Percentiles rank a stretch among this genome's conserved stretches.
Conservation (phyloP, 2,329 filamentous ascomycete species). For the Helotiales sp. region DNA sequence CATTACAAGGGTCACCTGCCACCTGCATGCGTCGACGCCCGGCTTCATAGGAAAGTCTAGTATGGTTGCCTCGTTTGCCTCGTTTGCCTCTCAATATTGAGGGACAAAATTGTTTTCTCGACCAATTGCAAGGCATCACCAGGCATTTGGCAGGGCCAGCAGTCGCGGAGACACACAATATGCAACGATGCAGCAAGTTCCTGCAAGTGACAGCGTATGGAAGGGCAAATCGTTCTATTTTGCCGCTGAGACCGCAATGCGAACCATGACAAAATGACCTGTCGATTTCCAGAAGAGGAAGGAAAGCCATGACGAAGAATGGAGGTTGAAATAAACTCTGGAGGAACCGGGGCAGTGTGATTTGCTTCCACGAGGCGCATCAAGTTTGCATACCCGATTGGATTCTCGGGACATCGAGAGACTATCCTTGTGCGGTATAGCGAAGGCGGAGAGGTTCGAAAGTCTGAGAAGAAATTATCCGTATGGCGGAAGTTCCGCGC, state of each 20-base stretch:
- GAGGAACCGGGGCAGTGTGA: conserved; percentile 4
- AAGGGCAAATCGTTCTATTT: conserved; percentile 9
- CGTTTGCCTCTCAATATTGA: conserved; percentile 23
- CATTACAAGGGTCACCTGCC: conserved; percentile 25
- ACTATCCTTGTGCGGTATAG: neutral
- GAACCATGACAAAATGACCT: conserved; percentile 22
- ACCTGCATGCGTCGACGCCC: conserved; percentile 22
- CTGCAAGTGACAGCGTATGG: conserved; percentile 28
- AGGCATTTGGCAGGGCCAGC: conserved; percentile 13
- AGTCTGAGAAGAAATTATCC: neutral
- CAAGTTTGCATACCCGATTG: neutral
- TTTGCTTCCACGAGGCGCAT: neutral
- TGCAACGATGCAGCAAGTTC: conserved; percentile 17
- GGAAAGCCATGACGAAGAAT: neutral
- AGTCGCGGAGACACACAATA: conserved; percentile 10
- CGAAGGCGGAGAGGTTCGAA: neutral
- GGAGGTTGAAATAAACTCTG: conserved; percentile 30
- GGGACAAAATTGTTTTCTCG: neutral
- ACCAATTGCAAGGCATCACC: conserved; percentile 10
- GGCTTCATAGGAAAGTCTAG: conserved; percentile 28
- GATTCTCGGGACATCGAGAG: neutral
- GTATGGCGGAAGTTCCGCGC: neutral
- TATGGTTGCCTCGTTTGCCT: conserved; percentile 36
- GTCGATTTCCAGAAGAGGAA: conserved; percentile 9
- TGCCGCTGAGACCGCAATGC: conserved; percentile 17